These are phyloP conservation scores for Aureobasidium namibiae DNA, from an alignment of 2,329 filamentous ascomycete genomes.

Conservation along the genomic window DNA sequence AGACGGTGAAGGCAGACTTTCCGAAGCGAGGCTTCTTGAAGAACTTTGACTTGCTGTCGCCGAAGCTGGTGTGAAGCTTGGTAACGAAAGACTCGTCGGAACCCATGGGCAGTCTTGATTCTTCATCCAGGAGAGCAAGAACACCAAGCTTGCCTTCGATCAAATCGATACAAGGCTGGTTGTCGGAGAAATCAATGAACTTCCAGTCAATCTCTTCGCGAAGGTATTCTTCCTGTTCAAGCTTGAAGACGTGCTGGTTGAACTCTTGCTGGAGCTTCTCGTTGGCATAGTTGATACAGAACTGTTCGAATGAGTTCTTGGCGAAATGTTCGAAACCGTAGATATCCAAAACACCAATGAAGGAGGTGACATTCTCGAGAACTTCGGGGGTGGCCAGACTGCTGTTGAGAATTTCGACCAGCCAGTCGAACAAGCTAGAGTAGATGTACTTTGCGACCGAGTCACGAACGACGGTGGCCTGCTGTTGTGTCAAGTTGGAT, in stretches of 20 bases:
- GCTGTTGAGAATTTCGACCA: conserved; percentile 92
- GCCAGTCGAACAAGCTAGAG: conserved; percentile 96
- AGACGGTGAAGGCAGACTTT: conserved; percentile 95
- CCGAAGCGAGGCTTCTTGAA: conserved; percentile 98
- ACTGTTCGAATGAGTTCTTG: conserved; percentile 99
- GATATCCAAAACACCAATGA: conserved; percentile 98
- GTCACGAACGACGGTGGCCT: conserved; percentile 88
- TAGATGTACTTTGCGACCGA: conserved; percentile 99
- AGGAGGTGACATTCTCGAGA: conserved; percentile 70
- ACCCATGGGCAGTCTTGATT: conserved; percentile 93
- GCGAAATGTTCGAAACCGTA: conserved; percentile 99
- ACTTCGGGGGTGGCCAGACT: conserved; percentile 86
- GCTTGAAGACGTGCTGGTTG: conserved; percentile 98
- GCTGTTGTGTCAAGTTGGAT: conserved; percentile 87
- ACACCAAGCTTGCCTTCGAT: conserved; percentile 97
- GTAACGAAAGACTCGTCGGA: conserved; percentile 95
- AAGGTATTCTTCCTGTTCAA: conserved; percentile 97
- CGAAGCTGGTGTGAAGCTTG: conserved; percentile 92
- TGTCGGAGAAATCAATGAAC: conserved; percentile 98
- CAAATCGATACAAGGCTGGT: conserved; percentile 96
- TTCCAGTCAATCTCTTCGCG: conserved; percentile 97
- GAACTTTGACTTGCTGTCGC: conserved; percentile 83
- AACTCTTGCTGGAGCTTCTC: conserved; percentile 99
- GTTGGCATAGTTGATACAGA: conserved; percentile 99
- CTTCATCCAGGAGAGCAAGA: conserved; percentile 85